Percentiles rank a stretch among this genome's conserved stretches.
These are phyloP conservation scores for Magnusiomyces suaveolens DNA, from an alignment of 1,139 yeast genomes.

Conservation along the genomic window DNA sequence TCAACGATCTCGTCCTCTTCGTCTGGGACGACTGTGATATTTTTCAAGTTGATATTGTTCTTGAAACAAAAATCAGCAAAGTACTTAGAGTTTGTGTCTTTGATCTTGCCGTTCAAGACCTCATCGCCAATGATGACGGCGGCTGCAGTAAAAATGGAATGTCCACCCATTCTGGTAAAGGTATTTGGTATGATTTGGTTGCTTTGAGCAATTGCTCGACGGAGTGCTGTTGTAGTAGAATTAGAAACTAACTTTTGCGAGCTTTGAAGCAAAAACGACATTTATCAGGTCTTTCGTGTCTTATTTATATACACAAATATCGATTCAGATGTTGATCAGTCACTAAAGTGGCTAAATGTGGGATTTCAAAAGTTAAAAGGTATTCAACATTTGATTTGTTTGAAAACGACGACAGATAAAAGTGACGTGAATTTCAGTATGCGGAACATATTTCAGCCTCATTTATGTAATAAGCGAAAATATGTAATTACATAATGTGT, in stretches of 20 bases:
- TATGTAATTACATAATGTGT: background rate
- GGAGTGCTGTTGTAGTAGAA: background rate
- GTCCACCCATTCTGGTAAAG: conserved; percentile 3
- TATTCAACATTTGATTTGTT: background rate
- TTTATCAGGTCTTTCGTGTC: background rate
- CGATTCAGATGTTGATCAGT: background rate
- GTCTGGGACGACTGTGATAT: conserved; percentile 68
- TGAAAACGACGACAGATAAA: background rate
- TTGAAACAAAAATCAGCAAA: conserved; percentile 65
- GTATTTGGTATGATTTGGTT: conserved; percentile 7
- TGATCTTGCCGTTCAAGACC: conserved; percentile 76
- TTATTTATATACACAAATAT: background rate
- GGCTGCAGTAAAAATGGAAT: conserved; percentile 28
- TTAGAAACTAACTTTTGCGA: background rate
- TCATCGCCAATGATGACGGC: conserved; percentile 74
- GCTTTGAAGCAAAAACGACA: background rate
- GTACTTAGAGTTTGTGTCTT: conserved; percentile 63
- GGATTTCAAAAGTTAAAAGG: no score
- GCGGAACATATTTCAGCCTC: background rate
- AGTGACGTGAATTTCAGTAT: background rate
- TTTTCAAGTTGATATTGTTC: conserved; percentile 53
- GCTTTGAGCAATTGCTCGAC: background rate
- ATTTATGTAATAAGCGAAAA: background rate
- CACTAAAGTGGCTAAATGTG: no score
- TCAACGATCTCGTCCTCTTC: conserved; percentile 54